These are phyloP conservation scores for Yamadazyma buinensis DNA, from an alignment of 1,139 yeast genomes.

Conservation along the genomic window DNA sequence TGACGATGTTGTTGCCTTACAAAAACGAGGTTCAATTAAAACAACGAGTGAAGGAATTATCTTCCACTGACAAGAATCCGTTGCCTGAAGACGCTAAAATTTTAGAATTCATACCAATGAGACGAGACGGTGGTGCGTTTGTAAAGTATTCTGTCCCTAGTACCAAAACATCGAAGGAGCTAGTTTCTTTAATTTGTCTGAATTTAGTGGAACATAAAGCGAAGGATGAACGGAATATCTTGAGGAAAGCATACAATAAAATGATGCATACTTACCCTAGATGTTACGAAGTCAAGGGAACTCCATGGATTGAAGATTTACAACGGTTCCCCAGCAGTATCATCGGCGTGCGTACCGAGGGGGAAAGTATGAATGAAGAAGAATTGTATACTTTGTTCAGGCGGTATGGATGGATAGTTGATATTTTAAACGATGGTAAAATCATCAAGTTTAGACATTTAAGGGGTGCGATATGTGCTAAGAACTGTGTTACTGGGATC, in stretches of 20 bases:
- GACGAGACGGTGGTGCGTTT: slow-evolving; percentile 91
- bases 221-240: slow-evolving; percentile 24
- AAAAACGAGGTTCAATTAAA: slow-evolving; percentile 17
- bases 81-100: slow-evolving; percentile 28
- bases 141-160: slow-evolving; percentile 67
- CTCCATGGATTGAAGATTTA: slow-evolving; percentile 95
- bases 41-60: slow-evolving; percentile 19
- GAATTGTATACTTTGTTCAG: slow-evolving; percentile 77
- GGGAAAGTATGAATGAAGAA: slow-evolving; percentile 74
- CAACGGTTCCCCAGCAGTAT: slow-evolving; percentile 66
- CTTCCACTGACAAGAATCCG: slow-evolving; percentile 21
- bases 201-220: slow-evolving; percentile 38
- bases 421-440: slow-evolving; percentile 54
- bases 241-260: slow-evolving; percentile 19
- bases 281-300: slow-evolving; percentile 72
- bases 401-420: slow-evolving; percentile 80
- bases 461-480: slow-evolving; percentile 79
- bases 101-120: slow-evolving; percentile 57
- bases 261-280: slow-evolving; percentile 29
- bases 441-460: slow-evolving; percentile 51
- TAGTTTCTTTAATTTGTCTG: slow-evolving; percentile 46
- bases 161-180: slow-evolving; percentile 42
- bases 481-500: slow-evolving; percentile 86
- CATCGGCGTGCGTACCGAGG: slow-evolving; percentile 69
- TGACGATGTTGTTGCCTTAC: slow-evolving; percentile 19